Percentiles rank a stretch among this genome's conserved stretches.
Conservation (phyloP, 805 yeast species). For the Saturnispora besseyi region DNA sequence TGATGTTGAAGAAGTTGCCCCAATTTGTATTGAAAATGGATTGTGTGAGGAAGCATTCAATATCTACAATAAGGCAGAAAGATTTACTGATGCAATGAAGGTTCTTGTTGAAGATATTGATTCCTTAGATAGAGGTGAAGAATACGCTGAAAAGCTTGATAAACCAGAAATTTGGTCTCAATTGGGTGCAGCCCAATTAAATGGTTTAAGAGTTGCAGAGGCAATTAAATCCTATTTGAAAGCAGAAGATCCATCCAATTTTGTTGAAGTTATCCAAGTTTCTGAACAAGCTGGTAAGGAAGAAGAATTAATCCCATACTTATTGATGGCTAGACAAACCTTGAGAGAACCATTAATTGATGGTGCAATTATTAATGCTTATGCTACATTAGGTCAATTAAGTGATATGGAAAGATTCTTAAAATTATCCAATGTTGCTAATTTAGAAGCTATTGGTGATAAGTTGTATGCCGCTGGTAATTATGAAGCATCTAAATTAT, state of each 20-base stretch:
- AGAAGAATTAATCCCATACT: constrained; percentile 81
- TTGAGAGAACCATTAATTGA: constrained; percentile 89
- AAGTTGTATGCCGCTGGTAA: constrained; percentile 70
- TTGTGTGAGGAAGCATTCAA: constrained; percentile 91
- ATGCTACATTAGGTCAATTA: constrained; percentile 68
- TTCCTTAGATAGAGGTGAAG: constrained; percentile 92
- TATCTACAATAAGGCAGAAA: constrained; percentile 78
- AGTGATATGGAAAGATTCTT: constrained; percentile 79
- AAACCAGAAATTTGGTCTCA: constrained; percentile 87
- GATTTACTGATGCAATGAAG: constrained; percentile 69
- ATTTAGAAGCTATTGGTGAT: constrained; percentile 87
- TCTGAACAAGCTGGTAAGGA: constrained; percentile 94
- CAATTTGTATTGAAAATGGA: constrained; percentile 80
- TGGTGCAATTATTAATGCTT: constrained; percentile 81
- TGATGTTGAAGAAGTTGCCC: constrained; percentile 91
- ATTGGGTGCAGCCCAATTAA: constrained; percentile 91
- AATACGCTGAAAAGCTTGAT: constrained; percentile 84
- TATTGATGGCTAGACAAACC: constrained; percentile 85
- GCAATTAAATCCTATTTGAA: constrained; percentile 86
- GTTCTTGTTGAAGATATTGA: constrained; percentile 88
- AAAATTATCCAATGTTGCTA: constrained; percentile 85
- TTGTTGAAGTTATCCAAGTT: constrained; percentile 84
- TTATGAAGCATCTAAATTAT: constrained; percentile 87
- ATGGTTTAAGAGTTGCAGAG: constrained; percentile 85
- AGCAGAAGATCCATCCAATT: constrained; percentile 88